Evolutionary conservation across 768 basidiomycete genomes (phyloP), one percentile per base, ranked within the genome.

Genomic region (Serendipita sp.): DNA sequence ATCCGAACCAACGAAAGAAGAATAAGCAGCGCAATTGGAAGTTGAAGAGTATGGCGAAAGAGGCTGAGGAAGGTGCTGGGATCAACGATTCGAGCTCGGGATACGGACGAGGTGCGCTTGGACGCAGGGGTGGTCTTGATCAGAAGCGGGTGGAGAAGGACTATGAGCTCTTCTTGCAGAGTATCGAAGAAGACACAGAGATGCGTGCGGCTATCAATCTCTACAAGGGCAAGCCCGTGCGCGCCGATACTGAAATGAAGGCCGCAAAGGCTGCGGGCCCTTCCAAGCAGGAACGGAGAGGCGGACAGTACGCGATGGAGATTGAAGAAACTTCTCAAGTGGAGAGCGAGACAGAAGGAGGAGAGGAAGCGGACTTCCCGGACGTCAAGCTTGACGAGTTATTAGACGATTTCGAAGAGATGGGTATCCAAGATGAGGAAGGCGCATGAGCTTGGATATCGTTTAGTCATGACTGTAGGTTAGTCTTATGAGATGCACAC

Each of bases 151-250:
- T 98, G 63, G 93, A 97, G 67, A 85, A 90, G 71, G 95, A 99
- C 71, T 99, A 98, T 73, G 96, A 98, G 76, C 66, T 90, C 60
- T 99, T 99, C 82, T 75, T 98, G 73, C 81, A 88, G 50, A 93
- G 96, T 65, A 74, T 97, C 58, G 93, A 96, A 73, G 95, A 98
- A 72, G 94, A 97, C 74, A 85, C 85, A 22, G 94, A 97, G 76
- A 75, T 98, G 76, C 82, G 95, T 42, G 78, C 79, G 3, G 82
- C 82, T 7, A 85, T 98, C 68, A 94, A 96, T 73, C 69, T 97
- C 62, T 98, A 95, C 78, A 88, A 85, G 74, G 76, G 81, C 2
- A 71, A 74, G 66, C 61, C 42, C 3, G 24, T 61, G 0, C 50
- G 61, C 16, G 61, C 68, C 60, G 78, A 74, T 3, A 78, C 78